phyloP scores from a whole-genome alignment of 495 filamentous ascomycete species.

The Cairneyella variabilis region DNA sequence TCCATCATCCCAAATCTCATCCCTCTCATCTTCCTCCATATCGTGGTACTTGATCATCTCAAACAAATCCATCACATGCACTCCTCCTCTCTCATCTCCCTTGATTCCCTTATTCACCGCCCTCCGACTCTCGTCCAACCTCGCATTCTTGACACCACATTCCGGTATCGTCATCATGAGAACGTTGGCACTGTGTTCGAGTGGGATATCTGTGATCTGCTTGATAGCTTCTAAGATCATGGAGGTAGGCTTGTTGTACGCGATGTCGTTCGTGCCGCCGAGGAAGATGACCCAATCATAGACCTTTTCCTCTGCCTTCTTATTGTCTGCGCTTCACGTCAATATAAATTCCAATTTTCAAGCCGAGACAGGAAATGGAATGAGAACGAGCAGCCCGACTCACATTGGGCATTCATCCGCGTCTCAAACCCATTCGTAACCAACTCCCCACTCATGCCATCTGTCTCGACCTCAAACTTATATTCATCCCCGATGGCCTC shows the following conservation, averaged over 20 bases:
- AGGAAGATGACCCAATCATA: conserved; percentile 21
- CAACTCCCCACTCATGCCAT: conserved; percentile 19
- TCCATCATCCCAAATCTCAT: conserved; percentile 56
- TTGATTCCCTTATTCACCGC: conserved; percentile 51
- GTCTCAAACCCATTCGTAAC: conserved; percentile 7
- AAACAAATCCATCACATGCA: conserved; percentile 29
- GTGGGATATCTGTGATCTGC: conserved; percentile 2
- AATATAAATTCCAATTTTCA: neutral
- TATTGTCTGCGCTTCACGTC: neutral
- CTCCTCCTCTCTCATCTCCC: conserved; percentile 38
- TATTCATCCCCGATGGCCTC: neutral
- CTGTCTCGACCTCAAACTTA: conserved; percentile 1
- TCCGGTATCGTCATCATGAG: conserved; percentile 61
- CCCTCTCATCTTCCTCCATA: conserved; percentile 38
- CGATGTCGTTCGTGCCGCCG: conserved; percentile 27
- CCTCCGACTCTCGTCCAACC: conserved; percentile 35
- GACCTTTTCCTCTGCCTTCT: neutral
- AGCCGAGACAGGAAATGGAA: neutral
- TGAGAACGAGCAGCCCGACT: neutral
- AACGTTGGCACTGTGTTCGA: conserved; percentile 41
- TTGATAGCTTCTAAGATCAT: conserved; percentile 8
- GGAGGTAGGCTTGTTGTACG: neutral
- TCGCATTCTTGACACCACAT: conserved; percentile 18
- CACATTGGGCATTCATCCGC: conserved; percentile 14
- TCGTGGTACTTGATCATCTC: conserved; percentile 46